Percentiles rank a stretch among this genome's conserved stretches.
phyloP scores from a whole-genome alignment of 2,329 filamentous ascomycete genomes.

The Bipolaris cookei region DNA sequence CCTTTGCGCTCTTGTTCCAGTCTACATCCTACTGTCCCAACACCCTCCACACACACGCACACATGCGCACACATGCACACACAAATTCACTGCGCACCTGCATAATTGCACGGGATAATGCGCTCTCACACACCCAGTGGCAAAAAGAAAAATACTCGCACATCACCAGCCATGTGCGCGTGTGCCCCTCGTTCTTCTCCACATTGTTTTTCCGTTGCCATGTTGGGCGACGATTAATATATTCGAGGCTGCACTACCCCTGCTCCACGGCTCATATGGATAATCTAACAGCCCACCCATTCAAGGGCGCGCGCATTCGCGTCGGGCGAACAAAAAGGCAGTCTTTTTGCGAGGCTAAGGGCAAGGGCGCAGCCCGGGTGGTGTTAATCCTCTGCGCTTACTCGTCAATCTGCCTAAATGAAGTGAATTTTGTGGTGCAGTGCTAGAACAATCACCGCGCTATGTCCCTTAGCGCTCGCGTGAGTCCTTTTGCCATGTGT shows the following conservation, averaged over 20 bases:
- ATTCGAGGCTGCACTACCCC: slow-evolving; percentile 1
- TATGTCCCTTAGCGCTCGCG: neutral
- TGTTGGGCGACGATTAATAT: slow-evolving; percentile 1
- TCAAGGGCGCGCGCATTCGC: neutral
- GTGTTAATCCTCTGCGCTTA: neutral
- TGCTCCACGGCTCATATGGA: slow-evolving; percentile 44
- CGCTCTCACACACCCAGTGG: neutral
- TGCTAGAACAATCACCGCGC: neutral
- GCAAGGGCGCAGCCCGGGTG: no score
- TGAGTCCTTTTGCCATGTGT: neutral
- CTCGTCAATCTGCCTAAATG: neutral
- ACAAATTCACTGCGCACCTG: neutral
- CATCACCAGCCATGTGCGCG: neutral
- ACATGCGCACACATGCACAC: neutral
- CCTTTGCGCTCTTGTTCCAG: neutral
- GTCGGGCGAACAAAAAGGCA: neutral
- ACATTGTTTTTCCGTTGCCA: neutral
- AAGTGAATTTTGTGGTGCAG: neutral
- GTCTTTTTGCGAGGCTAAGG: neutral
- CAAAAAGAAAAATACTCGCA: neutral
- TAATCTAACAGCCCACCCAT: slow-evolving; percentile 23
- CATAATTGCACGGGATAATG: neutral
- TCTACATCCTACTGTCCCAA: neutral
- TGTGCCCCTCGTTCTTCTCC: neutral
- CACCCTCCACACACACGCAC: neutral